Base-by-base conservation (phyloP, 805 yeast species). In the Metschnikowia lachancei region DNA sequence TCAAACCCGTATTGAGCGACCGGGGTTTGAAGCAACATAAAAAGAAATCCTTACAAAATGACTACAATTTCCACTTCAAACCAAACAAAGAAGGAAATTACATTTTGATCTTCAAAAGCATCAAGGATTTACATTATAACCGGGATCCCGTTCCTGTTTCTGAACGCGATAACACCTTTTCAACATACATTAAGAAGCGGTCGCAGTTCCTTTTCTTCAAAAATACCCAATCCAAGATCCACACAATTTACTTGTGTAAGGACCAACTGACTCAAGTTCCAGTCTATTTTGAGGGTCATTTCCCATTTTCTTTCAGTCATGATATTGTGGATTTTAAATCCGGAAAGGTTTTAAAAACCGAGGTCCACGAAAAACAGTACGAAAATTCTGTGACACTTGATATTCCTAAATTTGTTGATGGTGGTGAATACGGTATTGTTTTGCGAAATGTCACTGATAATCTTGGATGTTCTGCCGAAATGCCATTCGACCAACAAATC, bases 1-100 rank as follows among this genome's bases (percentile, higher is more conserved):
- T 69, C 14, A 61, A 56, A 34, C 73, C 71, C 0, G 59, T 70
- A 3, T 59, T 57, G 20, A 64, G 58, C 14, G 69, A 66, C 10
- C 51, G 58, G 11, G 76, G 75, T 4, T 40, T 43, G 30, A 55
- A 41, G 33, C 41, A 39, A 17, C 56, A 55, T 43, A 38, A 29
- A 19, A 45, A 39, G 19, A 36, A 22, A 32, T 65, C 78, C 4
- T 36, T 53, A 14, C 43, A 52, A 4, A 37, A 47, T 4, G 49
- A 52, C 6, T 58, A 58, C 52, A 55, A 59, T 5, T 81, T 86
- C 56, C 74, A 77, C 40, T 90, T 86, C 64, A 79, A 78, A 50
- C 98, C 99, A 3, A 76, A 81, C 1, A 70, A 75, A 2, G 96
- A 89, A 55, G 99, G 99, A 1, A 78, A 77, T 24, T 94, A 86